phyloP scores from a whole-genome alignment of 2,329 filamentous ascomycete species.

The Madurella mycetomatis region DNA sequence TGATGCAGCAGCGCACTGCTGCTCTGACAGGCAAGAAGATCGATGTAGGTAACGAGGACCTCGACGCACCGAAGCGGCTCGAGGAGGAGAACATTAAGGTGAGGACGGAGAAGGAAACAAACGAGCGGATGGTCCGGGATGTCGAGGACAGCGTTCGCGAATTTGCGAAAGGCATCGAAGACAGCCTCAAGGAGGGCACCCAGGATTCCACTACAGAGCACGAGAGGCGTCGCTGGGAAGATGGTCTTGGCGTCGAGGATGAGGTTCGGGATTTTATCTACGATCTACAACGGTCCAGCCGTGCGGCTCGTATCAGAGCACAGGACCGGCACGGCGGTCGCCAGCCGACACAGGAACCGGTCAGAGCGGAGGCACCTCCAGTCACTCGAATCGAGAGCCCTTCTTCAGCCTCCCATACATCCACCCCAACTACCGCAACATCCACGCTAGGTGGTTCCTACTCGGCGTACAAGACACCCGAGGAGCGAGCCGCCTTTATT shows the following conservation, averaged over 20 bases:
- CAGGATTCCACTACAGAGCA: slow-evolving; percentile 77
- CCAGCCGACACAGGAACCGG: slow-evolving; percentile 39
- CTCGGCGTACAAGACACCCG: slow-evolving; percentile 79
- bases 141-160: slow-evolving; percentile 94
- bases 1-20: slow-evolving; percentile 97
- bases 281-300: slow-evolving; percentile 82
- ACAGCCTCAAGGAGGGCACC: slow-evolving; percentile 76
- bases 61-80: slow-evolving; percentile 74
- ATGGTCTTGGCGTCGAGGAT: slow-evolving; percentile 92
- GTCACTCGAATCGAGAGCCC: slow-evolving; percentile 47
- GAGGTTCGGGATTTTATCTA: slow-evolving; percentile 98
- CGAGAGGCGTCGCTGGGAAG: slow-evolving; percentile 90
- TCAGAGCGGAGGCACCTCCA: slow-evolving; percentile 43
- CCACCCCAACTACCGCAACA: slow-evolving; percentile 44
- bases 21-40: slow-evolving; percentile 83
- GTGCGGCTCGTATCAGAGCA: slow-evolving; percentile 63
- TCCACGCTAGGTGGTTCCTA: slow-evolving; percentile 59
- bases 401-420: slow-evolving; percentile 48
- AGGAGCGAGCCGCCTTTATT: slow-evolving; percentile 92
- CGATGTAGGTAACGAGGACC: slow-evolving; percentile 64
- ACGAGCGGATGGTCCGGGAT: slow-evolving; percentile 93
- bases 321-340: slow-evolving; percentile 52
- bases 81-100: slow-evolving; percentile 83
- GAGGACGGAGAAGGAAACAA: slow-evolving; percentile 82
- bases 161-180: slow-evolving; percentile 79